Evolutionary conservation across 1,284 basidiomycete species (phyloP).

Genomic region (Sanguinoderma infundibulare): DNA sequence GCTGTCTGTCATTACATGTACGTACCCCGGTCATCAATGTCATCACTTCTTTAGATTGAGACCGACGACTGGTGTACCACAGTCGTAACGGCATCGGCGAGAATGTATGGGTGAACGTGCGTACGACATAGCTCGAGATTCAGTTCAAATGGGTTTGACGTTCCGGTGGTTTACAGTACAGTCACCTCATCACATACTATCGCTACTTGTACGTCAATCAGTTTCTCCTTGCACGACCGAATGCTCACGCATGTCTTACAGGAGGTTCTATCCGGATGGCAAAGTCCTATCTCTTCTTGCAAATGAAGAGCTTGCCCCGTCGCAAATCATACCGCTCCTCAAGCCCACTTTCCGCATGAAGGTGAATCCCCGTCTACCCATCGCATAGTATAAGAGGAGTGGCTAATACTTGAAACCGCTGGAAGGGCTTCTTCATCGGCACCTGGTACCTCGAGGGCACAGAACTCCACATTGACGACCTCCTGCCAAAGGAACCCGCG

Average conservation of each 20-base stretch:
- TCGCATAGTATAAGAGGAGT: too few relatives aligned
- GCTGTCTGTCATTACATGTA: slow-evolving; percentile 88
- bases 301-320: slow-evolving; percentile 79
- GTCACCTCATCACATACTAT: slow-evolving; percentile 82
- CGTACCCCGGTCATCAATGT: slow-evolving; percentile 31
- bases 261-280: slow-evolving; percentile 90
- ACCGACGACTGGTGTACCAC: slow-evolving; percentile 1
- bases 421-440: slow-evolving; percentile 71
- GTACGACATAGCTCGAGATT: slow-evolving; percentile 33
- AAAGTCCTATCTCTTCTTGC: slow-evolving; percentile 85
- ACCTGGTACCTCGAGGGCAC: slow-evolving; percentile 68
- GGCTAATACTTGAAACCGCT: too few relatives aligned
- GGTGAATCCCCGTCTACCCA: slow-evolving; percentile 36
- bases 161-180: slow-evolving; percentile 47
- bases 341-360: slow-evolving; percentile 82
- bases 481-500: slow-evolving; percentile 48
- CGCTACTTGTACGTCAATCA: slow-evolving; percentile 69
- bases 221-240: neutral
- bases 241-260: slow-evolving; percentile 31
- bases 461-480: slow-evolving; percentile 63
- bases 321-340: slow-evolving; percentile 78
- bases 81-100: slow-evolving; percentile 83
- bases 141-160: neutral
- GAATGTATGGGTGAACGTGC: slow-evolving; percentile 82
- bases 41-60: slow-evolving; percentile 9